phyloP scores from a whole-genome alignment of 176 grass and related monocot genomes.

The Musa itinerans region DNA sequence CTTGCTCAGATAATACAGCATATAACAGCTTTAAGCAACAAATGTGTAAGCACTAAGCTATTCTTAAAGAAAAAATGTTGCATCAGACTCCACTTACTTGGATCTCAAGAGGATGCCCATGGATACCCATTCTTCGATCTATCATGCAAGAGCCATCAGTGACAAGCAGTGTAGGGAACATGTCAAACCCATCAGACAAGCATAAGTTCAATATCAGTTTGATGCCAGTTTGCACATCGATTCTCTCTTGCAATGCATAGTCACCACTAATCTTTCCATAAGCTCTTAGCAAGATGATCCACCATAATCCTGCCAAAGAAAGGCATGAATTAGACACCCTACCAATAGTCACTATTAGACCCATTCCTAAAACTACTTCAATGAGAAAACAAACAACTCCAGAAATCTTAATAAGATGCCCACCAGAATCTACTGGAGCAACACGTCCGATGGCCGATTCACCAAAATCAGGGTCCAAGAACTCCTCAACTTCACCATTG shows the following conservation, averaged over 20 bases:
- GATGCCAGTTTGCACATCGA: constrained; percentile 77
- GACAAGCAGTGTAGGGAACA: constrained; percentile 76
- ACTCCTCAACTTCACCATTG: constrained; percentile 65
- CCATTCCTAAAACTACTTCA: background rate
- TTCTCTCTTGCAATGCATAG: constrained; percentile 51
- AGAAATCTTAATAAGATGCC: background rate
- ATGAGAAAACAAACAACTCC: background rate
- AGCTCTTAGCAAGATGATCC: constrained; percentile 78
- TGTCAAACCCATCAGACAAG: constrained; percentile 76
- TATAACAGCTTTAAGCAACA: background rate
- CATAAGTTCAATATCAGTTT: constrained; percentile 65
- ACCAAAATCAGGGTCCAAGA: constrained; percentile 75
- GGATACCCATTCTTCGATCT: constrained; percentile 80
- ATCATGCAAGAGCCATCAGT: constrained; percentile 89
- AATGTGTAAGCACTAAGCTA: background rate
- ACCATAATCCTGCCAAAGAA: constrained; percentile 57
- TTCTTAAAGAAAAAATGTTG: too few relatives aligned
- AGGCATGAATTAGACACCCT: too few relatives aligned
- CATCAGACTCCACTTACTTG: constrained; percentile 39
- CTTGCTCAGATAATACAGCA: background rate
- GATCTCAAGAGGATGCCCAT: constrained; percentile 85
- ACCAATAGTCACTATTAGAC: background rate
- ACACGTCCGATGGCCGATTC: constrained; percentile 77
- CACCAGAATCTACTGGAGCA: constrained; percentile 81
- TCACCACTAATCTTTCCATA: constrained; percentile 82